Evolutionary conservation across 345 rosid genomes (phyloP).

Genomic region (Zanthoxylum bungeanum): DNA sequence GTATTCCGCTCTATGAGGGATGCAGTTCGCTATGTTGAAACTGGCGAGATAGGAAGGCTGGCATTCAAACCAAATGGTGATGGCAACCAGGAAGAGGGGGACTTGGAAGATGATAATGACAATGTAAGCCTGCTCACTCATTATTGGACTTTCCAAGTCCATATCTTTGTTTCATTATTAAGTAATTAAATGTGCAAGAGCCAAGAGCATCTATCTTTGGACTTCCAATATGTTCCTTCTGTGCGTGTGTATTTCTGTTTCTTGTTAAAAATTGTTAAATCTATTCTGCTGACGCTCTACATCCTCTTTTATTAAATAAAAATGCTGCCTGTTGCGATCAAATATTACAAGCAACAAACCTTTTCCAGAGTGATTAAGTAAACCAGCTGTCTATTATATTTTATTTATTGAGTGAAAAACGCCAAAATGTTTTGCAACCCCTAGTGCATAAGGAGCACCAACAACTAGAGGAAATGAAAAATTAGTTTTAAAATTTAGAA

Average conservation of each 20-base stretch:
- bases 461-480: neutral
- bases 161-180: neutral
- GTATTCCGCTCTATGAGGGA: conserved; percentile 81
- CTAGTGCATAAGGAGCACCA: neutral
- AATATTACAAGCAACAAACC: neutral
- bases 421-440: neutral
- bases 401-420: neutral
- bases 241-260: neutral
- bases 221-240: neutral
- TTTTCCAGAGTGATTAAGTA: neutral
- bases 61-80: conserved; percentile 55
- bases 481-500: neutral
- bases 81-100: conserved; percentile 28
- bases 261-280: neutral
- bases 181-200: conserved; percentile 2
- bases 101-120: conserved; percentile 41
- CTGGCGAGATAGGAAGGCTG: conserved; percentile 57
- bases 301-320: neutral
- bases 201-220: conserved; percentile 1
- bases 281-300: neutral
- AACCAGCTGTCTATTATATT: neutral
- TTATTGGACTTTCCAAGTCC: neutral
- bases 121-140: conserved; percentile 38
- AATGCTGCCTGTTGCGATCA: neutral
- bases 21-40: conserved; percentile 67